Conservation (phyloP, 1,139 yeast species). For the Protomyces lactucae-debilis region DNA sequence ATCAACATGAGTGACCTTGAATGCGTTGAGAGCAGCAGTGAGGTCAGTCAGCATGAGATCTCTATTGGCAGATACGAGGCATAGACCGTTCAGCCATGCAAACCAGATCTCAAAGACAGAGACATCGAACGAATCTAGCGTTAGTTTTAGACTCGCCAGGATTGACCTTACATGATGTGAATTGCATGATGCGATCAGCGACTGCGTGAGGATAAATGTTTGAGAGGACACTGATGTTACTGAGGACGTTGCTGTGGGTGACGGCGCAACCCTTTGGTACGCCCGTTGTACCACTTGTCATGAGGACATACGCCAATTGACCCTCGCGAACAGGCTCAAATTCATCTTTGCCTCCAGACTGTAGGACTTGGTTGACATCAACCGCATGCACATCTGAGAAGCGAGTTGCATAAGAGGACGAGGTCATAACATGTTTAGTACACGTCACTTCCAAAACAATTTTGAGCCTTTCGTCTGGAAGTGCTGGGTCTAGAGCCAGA, state of each 20-base stretch:
- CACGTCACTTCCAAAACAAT: slow-evolving; percentile 6
- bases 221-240: slow-evolving; percentile 31
- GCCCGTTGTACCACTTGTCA: slow-evolving; percentile 97
- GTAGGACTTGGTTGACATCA: background rate
- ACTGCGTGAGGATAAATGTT: slow-evolving; percentile 27
- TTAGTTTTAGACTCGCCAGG: background rate
- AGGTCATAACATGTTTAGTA: slow-evolving; percentile 2
- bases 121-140: slow-evolving; percentile 31
- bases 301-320: slow-evolving; percentile 85
- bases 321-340: slow-evolving; percentile 43
- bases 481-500: slow-evolving; percentile 31
- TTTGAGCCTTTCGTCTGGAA: slow-evolving; percentile 29
- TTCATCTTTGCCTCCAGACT: background rate
- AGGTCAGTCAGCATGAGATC: slow-evolving; percentile 27
- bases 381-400: background rate
- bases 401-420: background rate
- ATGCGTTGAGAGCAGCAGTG: slow-evolving; percentile 16
- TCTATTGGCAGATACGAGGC: slow-evolving; percentile 26
- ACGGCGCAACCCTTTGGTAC: slow-evolving; percentile 93
- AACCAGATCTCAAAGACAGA: slow-evolving; percentile 34
- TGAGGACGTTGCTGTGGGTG: slow-evolving; percentile 63
- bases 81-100: slow-evolving; percentile 30
- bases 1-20: slow-evolving; percentile 32
- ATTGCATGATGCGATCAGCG: slow-evolving; percentile 31
- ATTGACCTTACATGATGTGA: slow-evolving; percentile 31